These are phyloP conservation scores for Suillus ampliporus DNA, from an alignment of 768 basidiomycete species.

Conservation along the genomic window DNA sequence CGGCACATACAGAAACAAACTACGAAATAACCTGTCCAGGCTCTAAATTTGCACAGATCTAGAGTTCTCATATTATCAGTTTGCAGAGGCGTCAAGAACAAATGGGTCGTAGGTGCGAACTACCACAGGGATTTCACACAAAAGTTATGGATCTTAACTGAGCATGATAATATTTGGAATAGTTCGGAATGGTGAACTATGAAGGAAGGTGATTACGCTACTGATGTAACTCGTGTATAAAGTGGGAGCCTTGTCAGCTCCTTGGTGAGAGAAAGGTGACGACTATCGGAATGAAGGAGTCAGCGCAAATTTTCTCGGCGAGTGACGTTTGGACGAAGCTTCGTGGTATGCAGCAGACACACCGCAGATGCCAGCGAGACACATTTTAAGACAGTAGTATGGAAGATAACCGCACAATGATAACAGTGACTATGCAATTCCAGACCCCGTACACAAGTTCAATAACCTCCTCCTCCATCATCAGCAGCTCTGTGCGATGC, in stretches of 20 bases:
- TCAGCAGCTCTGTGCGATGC: slow-evolving; percentile 80
- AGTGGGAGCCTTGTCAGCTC: too few species aligned
- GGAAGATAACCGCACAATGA: not conserved
- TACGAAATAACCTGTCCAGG: too few species aligned
- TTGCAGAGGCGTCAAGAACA: not conserved
- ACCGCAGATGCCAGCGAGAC: not conserved
- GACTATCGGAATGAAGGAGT: too few species aligned
- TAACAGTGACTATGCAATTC: not conserved
- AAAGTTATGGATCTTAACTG: not conserved
- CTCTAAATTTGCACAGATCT: not conserved
- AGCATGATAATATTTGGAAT: too few species aligned
- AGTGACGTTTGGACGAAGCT: not conserved
- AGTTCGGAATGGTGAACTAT: too few species aligned
- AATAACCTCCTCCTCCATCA: slow-evolving; percentile 59
- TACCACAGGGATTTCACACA: not conserved
- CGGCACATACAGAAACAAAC: too few species aligned
- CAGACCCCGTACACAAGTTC: not conserved
- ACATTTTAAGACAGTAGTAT: not conserved
- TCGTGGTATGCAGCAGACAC: not conserved
- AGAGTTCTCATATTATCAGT: not conserved
- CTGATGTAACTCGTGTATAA: too few species aligned
- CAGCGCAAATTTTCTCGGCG: not conserved
- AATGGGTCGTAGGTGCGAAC: not conserved
- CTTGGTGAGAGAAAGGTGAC: too few species aligned
- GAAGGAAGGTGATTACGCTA: too few species aligned